Conservation (phyloP, 192 early-diverging fungal genomes). For the Thamnidium elegans region DNA sequence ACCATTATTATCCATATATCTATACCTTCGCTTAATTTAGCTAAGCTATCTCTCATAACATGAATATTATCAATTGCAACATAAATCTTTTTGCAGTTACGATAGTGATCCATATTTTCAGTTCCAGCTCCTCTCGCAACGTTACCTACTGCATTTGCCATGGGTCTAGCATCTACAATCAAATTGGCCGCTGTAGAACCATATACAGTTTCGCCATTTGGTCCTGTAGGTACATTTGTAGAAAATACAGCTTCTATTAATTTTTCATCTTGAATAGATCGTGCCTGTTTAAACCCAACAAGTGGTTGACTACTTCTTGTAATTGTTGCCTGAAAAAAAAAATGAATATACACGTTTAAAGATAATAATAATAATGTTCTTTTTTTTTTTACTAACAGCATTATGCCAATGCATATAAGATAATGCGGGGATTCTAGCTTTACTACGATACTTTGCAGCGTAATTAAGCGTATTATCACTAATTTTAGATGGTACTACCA, state of each 20-base stretch:
- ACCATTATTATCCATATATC: neutral
- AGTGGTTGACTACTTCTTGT: conserved; percentile 94
- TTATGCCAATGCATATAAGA: conserved; percentile 86
- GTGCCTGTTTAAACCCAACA: conserved; percentile 91
- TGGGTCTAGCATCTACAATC: conserved; percentile 95
- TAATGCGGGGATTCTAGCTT: conserved; percentile 84
- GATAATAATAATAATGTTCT: too few relatives aligned
- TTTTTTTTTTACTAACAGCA: conserved; percentile 46
- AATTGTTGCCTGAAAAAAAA: conserved; percentile 63
- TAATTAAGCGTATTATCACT: conserved; percentile 87
- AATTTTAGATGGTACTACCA: conserved; percentile 86
- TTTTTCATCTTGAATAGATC: conserved; percentile 97
- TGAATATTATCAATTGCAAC: conserved; percentile 98
- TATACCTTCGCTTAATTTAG: conserved; percentile 79
- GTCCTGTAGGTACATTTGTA: conserved; percentile 49
- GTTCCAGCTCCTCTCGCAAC: conserved; percentile 91
- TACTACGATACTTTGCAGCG: conserved; percentile 88
- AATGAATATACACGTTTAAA: neutral
- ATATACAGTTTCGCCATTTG: conserved; percentile 42
- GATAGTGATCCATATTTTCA: conserved; percentile 93
- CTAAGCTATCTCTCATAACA: conserved; percentile 90
- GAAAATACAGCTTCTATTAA: conserved; percentile 89
- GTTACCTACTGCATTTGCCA: conserved; percentile 91
- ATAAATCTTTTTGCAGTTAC: conserved; percentile 80
- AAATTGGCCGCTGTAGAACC: conserved; percentile 64